Base-by-base conservation (phyloP, 2,329 filamentous ascomycete species). In the Fusarium musae region DNA sequence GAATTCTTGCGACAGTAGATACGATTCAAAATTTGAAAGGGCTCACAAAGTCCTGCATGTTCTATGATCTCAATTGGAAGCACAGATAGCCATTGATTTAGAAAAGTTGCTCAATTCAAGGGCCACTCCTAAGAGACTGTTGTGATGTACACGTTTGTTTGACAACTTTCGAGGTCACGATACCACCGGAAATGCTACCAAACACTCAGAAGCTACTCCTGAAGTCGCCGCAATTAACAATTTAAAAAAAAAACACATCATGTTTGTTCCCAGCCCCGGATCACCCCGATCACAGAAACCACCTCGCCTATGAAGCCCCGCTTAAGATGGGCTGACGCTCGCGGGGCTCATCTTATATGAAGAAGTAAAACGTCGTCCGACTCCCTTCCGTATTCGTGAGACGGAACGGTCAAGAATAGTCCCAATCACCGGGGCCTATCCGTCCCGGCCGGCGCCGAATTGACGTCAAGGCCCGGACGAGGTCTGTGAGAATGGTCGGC, bases 261-360 rank as follows among this genome's bases (percentile, higher is more conserved):
- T 76, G 50, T 58, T 60, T 32, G 40, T 57, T 46, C 47, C 43
- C 66, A 65, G 46, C 56, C 59, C 75, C 76, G 76, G 76, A 66
- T 72, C 73, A 63, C 76, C 70, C 76, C 76, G 76, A 77, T 54
- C 61, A 68, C 66, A 53, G 34, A 66, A 70, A 75, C 61, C 63
- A 63, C 56, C 68, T 65, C 68, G 59, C 60, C 64, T 63, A 28
- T 28, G 19, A 59, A 37, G 66, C 70, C 76, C 76, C 76, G 75
- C 76, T 78, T 69, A 65, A 59, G 64, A 69, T 78, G 76, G 75
- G 66, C 75, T 78, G 76, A 78, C 75, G 56, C 43, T 73, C 65
- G 70, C 64, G 50, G 58, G 53, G 26, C 53, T 44, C 56, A 61
- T 42, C 58, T 58, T 37, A 42, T 47, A 46, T 37, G 34, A 60